Percentiles rank a stretch among this genome's conserved stretches.
Evolutionary conservation across 108 stramenopile genomes (phyloP).

Genomic region (Cylindrotheca closterium): DNA sequence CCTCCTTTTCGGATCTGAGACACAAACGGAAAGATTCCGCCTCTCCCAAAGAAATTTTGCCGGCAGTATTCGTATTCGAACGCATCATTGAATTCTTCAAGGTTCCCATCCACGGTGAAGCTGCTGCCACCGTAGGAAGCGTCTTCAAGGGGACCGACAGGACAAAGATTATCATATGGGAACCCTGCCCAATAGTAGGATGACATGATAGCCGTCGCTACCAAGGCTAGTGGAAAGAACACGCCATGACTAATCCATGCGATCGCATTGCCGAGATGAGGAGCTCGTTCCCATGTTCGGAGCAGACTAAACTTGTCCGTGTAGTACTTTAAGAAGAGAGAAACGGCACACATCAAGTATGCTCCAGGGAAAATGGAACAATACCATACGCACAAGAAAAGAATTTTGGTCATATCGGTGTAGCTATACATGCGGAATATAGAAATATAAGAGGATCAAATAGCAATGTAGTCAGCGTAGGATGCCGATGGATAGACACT

Average conservation of each 20-base stretch:
- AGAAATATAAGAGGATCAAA: background rate
- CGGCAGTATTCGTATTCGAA: slow-evolving; percentile 34
- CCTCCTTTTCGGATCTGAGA: slow-evolving; percentile 44
- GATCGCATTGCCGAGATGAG: slow-evolving; percentile 61
- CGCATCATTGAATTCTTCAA: slow-evolving; percentile 6
- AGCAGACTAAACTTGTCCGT: slow-evolving; percentile 70
- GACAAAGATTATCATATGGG: slow-evolving; percentile 85
- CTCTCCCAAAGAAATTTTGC: slow-evolving; percentile 34
- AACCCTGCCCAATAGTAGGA: slow-evolving; percentile 82
- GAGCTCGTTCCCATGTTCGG: slow-evolving; percentile 77
- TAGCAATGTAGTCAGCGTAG: background rate
- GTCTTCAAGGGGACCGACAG: slow-evolving; percentile 4
- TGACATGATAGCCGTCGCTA: slow-evolving; percentile 65
- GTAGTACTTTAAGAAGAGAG: slow-evolving; percentile 70
- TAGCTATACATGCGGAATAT: background rate
- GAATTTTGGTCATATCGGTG: slow-evolving; percentile 58
- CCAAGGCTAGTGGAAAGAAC: slow-evolving; percentile 66
- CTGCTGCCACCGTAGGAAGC: slow-evolving; percentile 12
- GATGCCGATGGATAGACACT: background rate
- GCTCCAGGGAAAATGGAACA: slow-evolving; percentile 74
- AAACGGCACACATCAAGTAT: slow-evolving; percentile 70
- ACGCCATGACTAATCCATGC: slow-evolving; percentile 69
- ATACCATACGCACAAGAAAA: slow-evolving; percentile 80
- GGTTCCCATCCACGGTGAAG: background rate
- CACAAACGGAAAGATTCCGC: slow-evolving; percentile 47